phyloP scores from a whole-genome alignment of 139 green algal genomes.

The Pleodorina starrii region DNA sequence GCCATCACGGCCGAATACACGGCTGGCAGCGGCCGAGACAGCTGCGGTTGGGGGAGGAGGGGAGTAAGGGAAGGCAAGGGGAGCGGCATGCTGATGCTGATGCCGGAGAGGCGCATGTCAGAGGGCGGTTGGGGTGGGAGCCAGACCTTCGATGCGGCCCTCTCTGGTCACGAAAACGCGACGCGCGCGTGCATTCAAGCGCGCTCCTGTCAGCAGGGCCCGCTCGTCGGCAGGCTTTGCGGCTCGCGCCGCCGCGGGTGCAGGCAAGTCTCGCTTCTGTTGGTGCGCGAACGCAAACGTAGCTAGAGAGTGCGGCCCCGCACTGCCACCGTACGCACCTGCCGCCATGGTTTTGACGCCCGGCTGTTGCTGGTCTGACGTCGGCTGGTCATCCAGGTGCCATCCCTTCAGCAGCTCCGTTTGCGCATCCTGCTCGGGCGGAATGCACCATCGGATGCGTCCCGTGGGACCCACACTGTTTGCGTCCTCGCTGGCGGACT shows the following conservation, averaged over 20 bases:
- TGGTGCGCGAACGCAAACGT: background rate
- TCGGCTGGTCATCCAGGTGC: slow-evolving; percentile 3
- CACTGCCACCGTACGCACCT: background rate
- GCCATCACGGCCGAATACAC: background rate
- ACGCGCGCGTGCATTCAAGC: background rate
- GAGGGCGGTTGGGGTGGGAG: background rate
- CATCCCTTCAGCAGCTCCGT: background rate
- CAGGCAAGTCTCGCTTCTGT: background rate
- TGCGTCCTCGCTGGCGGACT: background rate
- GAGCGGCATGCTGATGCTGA: background rate
- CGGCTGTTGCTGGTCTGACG: background rate
- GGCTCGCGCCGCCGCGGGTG: no score
- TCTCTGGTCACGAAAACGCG: background rate
- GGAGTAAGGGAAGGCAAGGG: background rate
- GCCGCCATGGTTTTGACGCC: background rate
- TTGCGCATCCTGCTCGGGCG: background rate
- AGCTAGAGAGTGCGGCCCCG: background rate
- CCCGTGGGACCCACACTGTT: background rate
- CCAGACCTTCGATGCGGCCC: background rate
- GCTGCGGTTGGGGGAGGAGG: background rate
- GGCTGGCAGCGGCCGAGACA: background rate
- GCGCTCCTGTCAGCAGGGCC: background rate
- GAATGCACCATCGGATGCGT: background rate
- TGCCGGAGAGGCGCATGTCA: background rate
- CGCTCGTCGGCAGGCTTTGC: background rate